Conservation (phyloP, 345 rosid species). For the Schrenkiella parvula region DNA sequence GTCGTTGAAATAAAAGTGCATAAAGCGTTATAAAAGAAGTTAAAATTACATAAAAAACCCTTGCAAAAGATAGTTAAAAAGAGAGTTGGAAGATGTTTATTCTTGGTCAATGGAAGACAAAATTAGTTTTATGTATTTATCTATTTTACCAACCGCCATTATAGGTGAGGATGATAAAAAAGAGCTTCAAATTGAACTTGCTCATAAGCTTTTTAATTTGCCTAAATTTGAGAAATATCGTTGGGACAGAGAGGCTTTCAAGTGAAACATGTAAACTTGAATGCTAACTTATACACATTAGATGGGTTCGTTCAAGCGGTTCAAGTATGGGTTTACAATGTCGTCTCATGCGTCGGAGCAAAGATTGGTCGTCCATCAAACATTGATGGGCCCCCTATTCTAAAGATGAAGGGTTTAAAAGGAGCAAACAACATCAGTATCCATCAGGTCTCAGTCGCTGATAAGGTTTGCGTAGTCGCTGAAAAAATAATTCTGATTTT, state of each 20-base stretch:
- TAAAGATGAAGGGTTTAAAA: neutral
- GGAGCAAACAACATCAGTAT: neutral
- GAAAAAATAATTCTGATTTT: neutral
- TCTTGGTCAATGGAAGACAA: neutral
- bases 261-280: no score
- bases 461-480: neutral
- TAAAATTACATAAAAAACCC: no score
- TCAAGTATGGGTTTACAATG: neutral
- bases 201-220: neutral
- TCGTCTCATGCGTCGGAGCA: neutral
- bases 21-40: no score
- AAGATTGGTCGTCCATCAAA: neutral
- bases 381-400: neutral
- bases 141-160: neutral
- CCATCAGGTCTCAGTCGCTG: neutral
- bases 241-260: neutral
- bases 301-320: neutral
- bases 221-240: neutral
- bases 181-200: neutral
- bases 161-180: neutral
- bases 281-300: neutral
- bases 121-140: neutral
- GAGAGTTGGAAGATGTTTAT: no score
- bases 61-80: no score
- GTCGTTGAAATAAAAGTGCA: neutral